A percentile compares a stretch with the other conserved stretches of the same genome.
Conservation (phyloP, 2,329 filamentous ascomycete species). For the Clonostachys solani region DNA sequence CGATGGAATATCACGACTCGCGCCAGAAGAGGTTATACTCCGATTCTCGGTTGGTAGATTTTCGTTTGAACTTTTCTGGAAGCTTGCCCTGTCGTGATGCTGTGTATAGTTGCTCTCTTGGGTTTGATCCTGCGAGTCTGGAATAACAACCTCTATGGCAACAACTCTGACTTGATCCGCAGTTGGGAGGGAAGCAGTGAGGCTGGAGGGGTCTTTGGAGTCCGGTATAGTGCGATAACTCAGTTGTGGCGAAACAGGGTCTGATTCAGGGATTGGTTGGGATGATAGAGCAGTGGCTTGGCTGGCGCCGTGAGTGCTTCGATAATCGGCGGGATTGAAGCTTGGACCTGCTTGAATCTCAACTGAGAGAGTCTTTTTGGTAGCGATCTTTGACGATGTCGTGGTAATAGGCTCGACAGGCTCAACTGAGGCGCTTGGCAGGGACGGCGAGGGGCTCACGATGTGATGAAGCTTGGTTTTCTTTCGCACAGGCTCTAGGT, state of each 20-base stretch:
- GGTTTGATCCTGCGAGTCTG: constrained; percentile 6
- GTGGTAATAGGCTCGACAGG: constrained; percentile 17
- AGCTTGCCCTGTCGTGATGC: too few relatives aligned
- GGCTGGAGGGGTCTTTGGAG: constrained; percentile 31
- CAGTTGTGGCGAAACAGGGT: constrained; percentile 10
- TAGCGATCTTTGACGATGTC: constrained; percentile 16
- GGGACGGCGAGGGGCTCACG: constrained; percentile 17
- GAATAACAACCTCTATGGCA: constrained; percentile 1
- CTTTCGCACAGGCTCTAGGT: constrained; percentile 1
- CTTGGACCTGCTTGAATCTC: constrained; percentile 18
- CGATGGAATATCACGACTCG: too few relatives aligned
- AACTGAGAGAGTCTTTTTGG: constrained; percentile 15
- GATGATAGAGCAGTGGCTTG: constrained; percentile 19
- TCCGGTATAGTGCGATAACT: constrained; percentile 36
- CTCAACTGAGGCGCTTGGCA: constrained; percentile 21
- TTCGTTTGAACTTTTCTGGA: too few relatives aligned
- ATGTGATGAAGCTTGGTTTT: constrained; percentile 3
- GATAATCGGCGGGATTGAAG: constrained; percentile 28
- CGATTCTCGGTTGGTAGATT: too few relatives aligned
- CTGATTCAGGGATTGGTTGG: constrained; percentile 25
- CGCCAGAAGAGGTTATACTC: too few relatives aligned
- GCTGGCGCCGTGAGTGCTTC: constrained; percentile 15
- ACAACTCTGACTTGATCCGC: too few relatives aligned
- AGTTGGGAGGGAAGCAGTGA: not conserved
- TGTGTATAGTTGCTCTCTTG: too few relatives aligned